Evolutionary conservation across 345 rosid species (phyloP).

Genomic region (Erodium maritimum): DNA sequence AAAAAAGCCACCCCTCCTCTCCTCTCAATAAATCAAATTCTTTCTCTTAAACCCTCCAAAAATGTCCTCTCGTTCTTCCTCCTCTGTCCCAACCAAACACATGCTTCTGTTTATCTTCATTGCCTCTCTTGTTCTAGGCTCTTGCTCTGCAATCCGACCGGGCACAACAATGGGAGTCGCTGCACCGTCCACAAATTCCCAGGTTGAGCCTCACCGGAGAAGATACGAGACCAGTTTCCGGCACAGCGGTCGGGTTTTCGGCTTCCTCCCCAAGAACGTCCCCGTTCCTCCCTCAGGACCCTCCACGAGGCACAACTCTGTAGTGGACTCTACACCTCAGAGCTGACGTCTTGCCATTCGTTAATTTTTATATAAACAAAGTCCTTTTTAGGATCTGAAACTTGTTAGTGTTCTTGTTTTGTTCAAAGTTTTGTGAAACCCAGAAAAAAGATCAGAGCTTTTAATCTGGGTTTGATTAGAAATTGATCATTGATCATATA

Average conservation of each 20-base stretch:
- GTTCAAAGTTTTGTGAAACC: background rate
- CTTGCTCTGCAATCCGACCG: slow-evolving; percentile 21
- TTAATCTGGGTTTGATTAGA: background rate
- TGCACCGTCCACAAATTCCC: slow-evolving; percentile 5
- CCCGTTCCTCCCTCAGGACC: slow-evolving; percentile 80
- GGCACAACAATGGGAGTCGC: slow-evolving; percentile 11
- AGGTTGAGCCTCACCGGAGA: slow-evolving; percentile 8
- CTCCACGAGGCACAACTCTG: slow-evolving; percentile 63
- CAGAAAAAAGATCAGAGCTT: background rate
- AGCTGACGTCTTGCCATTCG: slow-evolving; percentile 11
- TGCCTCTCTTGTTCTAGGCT: slow-evolving; percentile 21
- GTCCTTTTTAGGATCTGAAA: background rate
- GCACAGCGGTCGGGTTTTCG: slow-evolving; percentile 33
- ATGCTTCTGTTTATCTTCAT: slow-evolving; percentile 5
- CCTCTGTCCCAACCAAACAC: background rate
- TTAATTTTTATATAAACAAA: too few species aligned
- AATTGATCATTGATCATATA: background rate
- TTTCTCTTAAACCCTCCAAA: background rate
- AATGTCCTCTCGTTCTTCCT: background rate
- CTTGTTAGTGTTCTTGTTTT: background rate
- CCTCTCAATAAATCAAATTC: background rate
- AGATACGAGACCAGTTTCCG: slow-evolving; percentile 27
- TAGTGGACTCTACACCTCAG: slow-evolving; percentile 21
- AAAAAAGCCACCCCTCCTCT: background rate
- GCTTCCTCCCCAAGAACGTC: slow-evolving; percentile 65